Base-by-base conservation (phyloP, 257 asterid genomes). In the Solanum chiquidenum region DNA sequence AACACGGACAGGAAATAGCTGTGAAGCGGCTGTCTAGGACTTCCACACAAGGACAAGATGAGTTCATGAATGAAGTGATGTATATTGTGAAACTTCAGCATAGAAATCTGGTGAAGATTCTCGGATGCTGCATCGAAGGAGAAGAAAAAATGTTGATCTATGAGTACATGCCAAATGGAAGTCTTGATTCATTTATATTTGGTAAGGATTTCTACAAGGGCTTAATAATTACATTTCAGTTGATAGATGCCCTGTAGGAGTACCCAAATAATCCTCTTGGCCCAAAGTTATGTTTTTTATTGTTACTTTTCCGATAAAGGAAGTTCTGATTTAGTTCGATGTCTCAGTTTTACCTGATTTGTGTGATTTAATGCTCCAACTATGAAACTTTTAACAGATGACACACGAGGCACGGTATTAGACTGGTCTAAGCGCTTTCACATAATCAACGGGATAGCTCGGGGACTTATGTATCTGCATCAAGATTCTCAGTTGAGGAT, bases 81-180 rank as follows among this genome's bases (percentile, higher is more conserved):
- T 91, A 82, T 68, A 91, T 91, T 12, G 93, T 91, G 11, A 88
- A 91, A 84, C 91, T 89, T 52, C 93, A 91, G 86, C 92, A 91
- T 38, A 88, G 92, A 60, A 91, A 91, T 86, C 88, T 91, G 29
- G 92, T 91, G 87, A 89, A 89, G 90, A 91, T 91, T 86, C 83
- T 89, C 0, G 92, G 91, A 82, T 91, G 89, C 35, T 91, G 92
- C 88, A 86, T 91, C 64, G 74, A 91, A 89, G 89, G 89, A 83
- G 90, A 86, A 46, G 92, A 91, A 76, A 89, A 83, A 60, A 89
- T 91, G 83, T 86, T 91, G 87, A 88, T 91, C 60, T 91, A 91
- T 58, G 92, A 91, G 74, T 89, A 87, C 89, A 82, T 91, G 92
- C 87, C 87, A 37, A 89, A 89, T 74, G 87, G 85, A 76, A 89